phyloP scores from a whole-genome alignment of 257 asterid species.

The Solanum peruvianum region DNA sequence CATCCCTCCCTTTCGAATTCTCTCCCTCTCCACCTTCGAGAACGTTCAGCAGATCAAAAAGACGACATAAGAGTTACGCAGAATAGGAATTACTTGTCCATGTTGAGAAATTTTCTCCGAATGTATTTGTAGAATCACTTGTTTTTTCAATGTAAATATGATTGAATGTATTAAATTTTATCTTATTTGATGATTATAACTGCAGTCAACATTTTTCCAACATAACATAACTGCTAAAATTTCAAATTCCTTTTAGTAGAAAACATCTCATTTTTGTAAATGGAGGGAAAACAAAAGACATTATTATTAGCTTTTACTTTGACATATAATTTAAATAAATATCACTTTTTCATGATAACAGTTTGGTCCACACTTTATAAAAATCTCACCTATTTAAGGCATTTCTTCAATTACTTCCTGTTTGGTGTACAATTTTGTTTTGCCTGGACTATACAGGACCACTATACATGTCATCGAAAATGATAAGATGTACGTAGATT shows the following conservation, averaged over 20 bases:
- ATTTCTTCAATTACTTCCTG: background rate
- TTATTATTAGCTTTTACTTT: background rate
- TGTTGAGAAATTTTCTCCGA: background rate
- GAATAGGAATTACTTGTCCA: slow-evolving; percentile 11
- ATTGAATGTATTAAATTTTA: background rate
- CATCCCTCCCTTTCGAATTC: slow-evolving; percentile 58
- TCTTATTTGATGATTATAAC: background rate
- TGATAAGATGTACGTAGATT: no score
- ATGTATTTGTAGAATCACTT: background rate
- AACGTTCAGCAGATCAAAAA: slow-evolving; percentile 38
- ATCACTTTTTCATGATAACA: background rate
- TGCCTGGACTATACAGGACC: background rate
- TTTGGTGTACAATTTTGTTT: background rate
- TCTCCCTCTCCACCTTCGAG: slow-evolving; percentile 88
- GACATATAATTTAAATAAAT: background rate
- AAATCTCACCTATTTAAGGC: background rate
- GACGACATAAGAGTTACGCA: slow-evolving; percentile 28
- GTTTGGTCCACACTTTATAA: background rate
- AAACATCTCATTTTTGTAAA: background rate
- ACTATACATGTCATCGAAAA: background rate
- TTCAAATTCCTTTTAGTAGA: background rate
- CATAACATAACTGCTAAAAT: background rate
- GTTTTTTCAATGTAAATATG: background rate
- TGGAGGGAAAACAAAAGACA: background rate
- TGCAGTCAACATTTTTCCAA: background rate